Evolutionary conservation across 75 land plant genomes (phyloP), one percentile per base, ranked within the genome.

Genomic region (Azolla pinnata): DNA sequence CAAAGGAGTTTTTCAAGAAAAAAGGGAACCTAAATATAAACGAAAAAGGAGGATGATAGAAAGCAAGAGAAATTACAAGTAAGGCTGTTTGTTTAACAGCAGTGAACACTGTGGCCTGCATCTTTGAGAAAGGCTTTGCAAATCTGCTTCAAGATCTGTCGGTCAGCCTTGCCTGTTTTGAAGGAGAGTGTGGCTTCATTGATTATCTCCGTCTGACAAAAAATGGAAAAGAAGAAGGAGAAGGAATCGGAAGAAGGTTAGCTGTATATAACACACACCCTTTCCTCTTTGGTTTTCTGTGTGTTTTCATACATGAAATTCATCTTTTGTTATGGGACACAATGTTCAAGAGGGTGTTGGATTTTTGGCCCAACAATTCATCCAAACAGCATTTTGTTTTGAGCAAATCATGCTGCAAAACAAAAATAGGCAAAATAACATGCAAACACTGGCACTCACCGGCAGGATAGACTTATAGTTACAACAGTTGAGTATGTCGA

Each of bases 111-210:
- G n/a, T n/a, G n/a, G n/a, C n/a, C n/a, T n/a, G n/a, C n/a, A 29
- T 72, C 72, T 63, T 83, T 90, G 26, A 90, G 75, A 57, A 90
- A 90, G 18, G 32, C 54, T 33, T 61, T 69, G 79, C 97, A 90
- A 0, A 90, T 52, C 45, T 53, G 72, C 65, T 64, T 71, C 79
- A 81, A 84, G 24, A 66, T 56, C 59, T 90, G 74, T 26, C 61
- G 58, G 29, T 90, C 81, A 16, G 84, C 79, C 34, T 68, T 62
- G 12, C 27, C 57, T 4, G 1, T 54, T 26, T 46, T 66, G 48
- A 92, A 18, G 30, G 75, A 70, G 16, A 44, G 66, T 64, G 65
- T 85, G 5, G 75, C 72, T 25, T 60, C 72, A 5, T 71, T 68
- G 1, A 73, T 76, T 27, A 63, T 61, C 0, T 51, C 53, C 4